A percentile compares a stretch with the other conserved stretches of the same genome.
Conservation (phyloP, 805 yeast genomes). For the Yamadazyma phyllophila region DNA sequence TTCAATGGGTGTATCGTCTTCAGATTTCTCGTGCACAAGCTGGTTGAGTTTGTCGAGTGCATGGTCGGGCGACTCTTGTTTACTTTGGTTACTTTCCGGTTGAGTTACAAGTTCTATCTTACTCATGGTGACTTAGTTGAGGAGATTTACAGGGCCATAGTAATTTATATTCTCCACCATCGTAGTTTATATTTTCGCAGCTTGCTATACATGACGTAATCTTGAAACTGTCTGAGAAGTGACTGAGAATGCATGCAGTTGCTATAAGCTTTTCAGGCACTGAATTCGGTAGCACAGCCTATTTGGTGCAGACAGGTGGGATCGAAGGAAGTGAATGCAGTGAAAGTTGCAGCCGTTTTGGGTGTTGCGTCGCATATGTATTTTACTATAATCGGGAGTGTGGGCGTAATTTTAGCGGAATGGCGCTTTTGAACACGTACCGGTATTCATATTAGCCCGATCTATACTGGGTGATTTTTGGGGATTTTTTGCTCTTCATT, state of each 20-base stretch:
- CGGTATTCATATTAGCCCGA: too few species aligned
- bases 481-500: neutral
- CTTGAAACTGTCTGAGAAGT: neutral
- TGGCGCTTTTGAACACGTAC: too few species aligned
- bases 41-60: slow-evolving; percentile 25
- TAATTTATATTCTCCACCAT: neutral
- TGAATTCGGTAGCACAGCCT: too few species aligned
- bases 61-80: slow-evolving; percentile 6
- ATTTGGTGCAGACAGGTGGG: too few species aligned
- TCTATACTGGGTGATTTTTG: too few species aligned
- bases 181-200: neutral
- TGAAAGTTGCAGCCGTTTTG: too few species aligned
- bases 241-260: neutral
- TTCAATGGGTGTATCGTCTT: slow-evolving; percentile 6
- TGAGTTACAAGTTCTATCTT: slow-evolving; percentile 29
- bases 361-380: too few species aligned
- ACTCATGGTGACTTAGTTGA: slow-evolving; percentile 3
- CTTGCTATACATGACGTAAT: slow-evolving; percentile 10
- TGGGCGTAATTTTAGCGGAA: too few species aligned
- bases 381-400: too few species aligned
- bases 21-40: slow-evolving; percentile 19
- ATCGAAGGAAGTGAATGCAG: too few species aligned
- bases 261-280: neutral
- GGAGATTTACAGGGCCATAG: neutral
- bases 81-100: slow-evolving; percentile 13